phyloP scores from a whole-genome alignment of 306 rosid species.

The Prunus davidiana region DNA sequence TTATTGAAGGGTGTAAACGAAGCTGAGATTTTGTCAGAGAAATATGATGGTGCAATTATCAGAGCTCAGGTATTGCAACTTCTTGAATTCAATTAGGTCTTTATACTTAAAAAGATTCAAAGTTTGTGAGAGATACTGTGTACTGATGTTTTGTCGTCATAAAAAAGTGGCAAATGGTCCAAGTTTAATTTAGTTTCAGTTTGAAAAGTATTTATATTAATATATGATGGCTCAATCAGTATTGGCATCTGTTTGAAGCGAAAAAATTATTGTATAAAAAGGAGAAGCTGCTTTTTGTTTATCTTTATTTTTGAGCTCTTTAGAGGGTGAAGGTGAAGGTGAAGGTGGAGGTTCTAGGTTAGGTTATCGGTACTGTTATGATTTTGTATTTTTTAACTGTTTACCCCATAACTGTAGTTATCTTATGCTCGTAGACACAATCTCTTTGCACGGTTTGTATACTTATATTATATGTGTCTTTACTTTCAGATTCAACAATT shows the following conservation, averaged over 20 bases:
- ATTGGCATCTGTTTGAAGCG: not conserved
- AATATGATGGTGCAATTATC: constrained; percentile 45
- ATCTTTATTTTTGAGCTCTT: not conserved
- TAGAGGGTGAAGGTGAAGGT: not conserved
- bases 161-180: not conserved
- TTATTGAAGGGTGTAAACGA: constrained; percentile 56
- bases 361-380: not conserved
- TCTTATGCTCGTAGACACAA: not conserved
- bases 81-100: not conserved
- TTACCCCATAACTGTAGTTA: not conserved
- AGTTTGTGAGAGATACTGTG: not conserved
- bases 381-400: not conserved
- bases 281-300: not conserved
- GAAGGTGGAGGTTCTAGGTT: not conserved
- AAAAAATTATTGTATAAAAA: not conserved
- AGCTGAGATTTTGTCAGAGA: constrained; percentile 44
- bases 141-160: not conserved
- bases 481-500: constrained; percentile 62
- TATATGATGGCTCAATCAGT: not conserved
- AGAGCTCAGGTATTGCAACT: constrained; percentile 59
- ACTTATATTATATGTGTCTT: constrained; percentile 1
- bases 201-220: not conserved
- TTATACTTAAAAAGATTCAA: not conserved
- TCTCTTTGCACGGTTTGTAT: not conserved
- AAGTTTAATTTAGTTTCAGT: not conserved